phyloP scores from a whole-genome alignment of 2,329 filamentous ascomycete species.

The Purpureocillium lavendulum region DNA sequence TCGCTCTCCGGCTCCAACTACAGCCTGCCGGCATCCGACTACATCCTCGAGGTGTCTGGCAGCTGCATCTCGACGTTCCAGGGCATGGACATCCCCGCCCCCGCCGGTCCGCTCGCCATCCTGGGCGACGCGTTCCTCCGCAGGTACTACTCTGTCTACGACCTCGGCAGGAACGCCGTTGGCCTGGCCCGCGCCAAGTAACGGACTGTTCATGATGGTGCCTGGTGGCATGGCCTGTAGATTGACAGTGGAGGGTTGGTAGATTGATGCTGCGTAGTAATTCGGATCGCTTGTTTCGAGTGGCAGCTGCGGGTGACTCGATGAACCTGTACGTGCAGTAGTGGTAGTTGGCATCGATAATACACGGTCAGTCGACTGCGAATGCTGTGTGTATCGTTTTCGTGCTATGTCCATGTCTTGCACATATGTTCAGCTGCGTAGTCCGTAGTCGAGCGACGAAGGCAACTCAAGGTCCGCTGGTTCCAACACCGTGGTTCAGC shows the following conservation, averaged over 20 bases:
- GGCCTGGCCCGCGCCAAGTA: slow-evolving; percentile 79
- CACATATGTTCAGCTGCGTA: no score
- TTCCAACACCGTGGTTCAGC: no score
- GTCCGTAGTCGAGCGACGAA: no score
- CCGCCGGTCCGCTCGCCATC: slow-evolving; percentile 85
- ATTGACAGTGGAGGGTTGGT: no score
- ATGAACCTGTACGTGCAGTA: not conserved
- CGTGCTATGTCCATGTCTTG: not conserved
- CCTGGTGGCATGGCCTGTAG: not conserved
- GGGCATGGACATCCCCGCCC: slow-evolving; percentile 88
- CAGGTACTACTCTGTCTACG: slow-evolving; percentile 93
- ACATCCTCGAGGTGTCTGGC: slow-evolving; percentile 91
- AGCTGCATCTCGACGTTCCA: slow-evolving; percentile 97
- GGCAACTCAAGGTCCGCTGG: no score
- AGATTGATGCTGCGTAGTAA: no score
- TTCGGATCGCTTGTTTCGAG: not conserved
- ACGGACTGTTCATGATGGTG: slow-evolving; percentile 1
- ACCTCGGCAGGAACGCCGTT: slow-evolving; percentile 81
- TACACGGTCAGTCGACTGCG: no score
- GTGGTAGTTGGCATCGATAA: no score
- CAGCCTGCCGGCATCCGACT: slow-evolving; percentile 80
- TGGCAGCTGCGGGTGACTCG: not conserved
- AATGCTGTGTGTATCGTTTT: no score
- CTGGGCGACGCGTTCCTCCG: slow-evolving; percentile 82
- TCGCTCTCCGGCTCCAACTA: slow-evolving; percentile 88